A percentile compares a stretch with the other conserved stretches of the same genome.
Conservation (phyloP, 768 basidiomycete genomes). For the Cyclocybe cylindracea region DNA sequence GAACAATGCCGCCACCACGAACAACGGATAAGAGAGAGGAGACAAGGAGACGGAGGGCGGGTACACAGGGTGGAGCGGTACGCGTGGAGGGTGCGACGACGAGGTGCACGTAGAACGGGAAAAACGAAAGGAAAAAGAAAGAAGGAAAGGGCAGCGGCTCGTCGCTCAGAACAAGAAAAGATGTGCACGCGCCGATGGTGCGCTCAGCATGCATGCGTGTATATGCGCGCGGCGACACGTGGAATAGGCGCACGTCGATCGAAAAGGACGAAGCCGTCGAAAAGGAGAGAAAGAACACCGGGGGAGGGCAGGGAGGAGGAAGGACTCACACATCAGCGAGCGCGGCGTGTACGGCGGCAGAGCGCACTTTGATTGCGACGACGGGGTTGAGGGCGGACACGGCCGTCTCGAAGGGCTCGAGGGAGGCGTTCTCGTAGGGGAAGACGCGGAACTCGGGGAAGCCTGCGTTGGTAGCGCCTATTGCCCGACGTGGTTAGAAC, state of each 20-base stretch:
- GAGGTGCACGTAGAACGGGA: constrained; percentile 4
- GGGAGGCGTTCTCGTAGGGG: constrained; percentile 73
- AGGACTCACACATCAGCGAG: constrained; percentile 59
- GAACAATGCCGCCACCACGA: background rate
- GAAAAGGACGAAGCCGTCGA: background rate
- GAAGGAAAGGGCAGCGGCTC: background rate
- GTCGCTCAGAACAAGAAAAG: background rate
- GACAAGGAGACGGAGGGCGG: no score
- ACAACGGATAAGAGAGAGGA: background rate
- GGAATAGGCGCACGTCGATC: background rate
- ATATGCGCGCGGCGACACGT: background rate
- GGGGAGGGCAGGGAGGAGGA: constrained; percentile 27
- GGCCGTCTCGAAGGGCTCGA: constrained; percentile 76
- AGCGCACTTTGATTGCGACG: constrained; percentile 80
- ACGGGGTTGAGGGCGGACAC: constrained; percentile 75
- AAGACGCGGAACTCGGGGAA: constrained; percentile 71
- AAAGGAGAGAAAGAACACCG: background rate
- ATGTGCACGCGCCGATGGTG: no score
- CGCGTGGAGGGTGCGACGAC: no score
- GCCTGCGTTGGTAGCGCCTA: constrained; percentile 14
- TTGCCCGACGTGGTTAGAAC: no score
- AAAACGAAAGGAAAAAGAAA: constrained; percentile 4
- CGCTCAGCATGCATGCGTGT: no score
- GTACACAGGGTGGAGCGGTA: no score
- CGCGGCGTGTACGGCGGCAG: constrained; percentile 79